Evolutionary conservation across 2,329 filamentous ascomycete species (phyloP).

Genomic region (Penicillium polonicum): DNA sequence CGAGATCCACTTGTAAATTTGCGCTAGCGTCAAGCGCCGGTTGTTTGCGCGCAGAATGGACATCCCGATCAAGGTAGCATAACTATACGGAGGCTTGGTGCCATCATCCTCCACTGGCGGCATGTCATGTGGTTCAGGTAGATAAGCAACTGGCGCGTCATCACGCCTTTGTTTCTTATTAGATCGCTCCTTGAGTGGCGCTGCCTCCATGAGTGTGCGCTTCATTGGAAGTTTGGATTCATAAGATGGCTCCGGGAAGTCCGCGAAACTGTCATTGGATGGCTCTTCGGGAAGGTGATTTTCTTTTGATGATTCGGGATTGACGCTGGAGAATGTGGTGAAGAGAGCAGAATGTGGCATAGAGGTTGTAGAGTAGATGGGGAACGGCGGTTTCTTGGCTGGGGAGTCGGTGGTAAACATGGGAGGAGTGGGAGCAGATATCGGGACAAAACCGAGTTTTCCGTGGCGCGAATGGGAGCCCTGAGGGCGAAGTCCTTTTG

Average conservation of each 20-base stretch:
- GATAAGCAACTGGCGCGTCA: conserved; percentile 48
- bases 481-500: conserved; percentile 59
- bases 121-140: conserved; percentile 77
- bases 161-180: conserved; percentile 68
- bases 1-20: conserved; percentile 99
- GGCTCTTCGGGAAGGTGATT: conserved; percentile 40
- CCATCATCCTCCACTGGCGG: conserved; percentile 80
- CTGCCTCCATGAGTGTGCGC: conserved; percentile 69
- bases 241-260: conserved; percentile 49
- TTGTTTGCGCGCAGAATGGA: conserved; percentile 84
- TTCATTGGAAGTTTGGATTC: conserved; percentile 49
- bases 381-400: conserved; percentile 44
- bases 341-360: conserved; percentile 50
- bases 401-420: conserved; percentile 51
- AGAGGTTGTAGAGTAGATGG: conserved; percentile 33
- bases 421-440: conserved; percentile 47
- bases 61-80: conserved; percentile 94
- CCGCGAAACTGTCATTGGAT: conserved; percentile 47
- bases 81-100: conserved; percentile 85
- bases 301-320: conserved; percentile 51
- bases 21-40: conserved; percentile 80
- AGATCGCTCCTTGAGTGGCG: conserved; percentile 68
- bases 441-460: conserved; percentile 63
- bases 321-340: conserved; percentile 50
- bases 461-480: conserved; percentile 58